Conservation (phyloP, 2,329 filamentous ascomycete species). For the Sporothrix globosa region DNA sequence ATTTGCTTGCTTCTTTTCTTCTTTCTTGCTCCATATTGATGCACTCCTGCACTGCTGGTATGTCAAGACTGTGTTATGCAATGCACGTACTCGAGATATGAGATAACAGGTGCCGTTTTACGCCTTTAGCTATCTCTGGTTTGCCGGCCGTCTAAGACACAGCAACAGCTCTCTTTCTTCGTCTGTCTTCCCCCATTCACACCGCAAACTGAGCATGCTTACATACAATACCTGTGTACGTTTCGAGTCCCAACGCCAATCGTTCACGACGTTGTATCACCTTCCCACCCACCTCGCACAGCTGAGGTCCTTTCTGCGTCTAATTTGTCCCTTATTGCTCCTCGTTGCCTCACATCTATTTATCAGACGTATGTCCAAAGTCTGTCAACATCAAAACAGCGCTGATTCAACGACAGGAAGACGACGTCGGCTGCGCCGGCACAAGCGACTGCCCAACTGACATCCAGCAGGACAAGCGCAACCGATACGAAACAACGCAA, state of each 20-base stretch:
- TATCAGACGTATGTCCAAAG: background rate
- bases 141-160: too few species aligned
- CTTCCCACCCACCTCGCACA: background rate
- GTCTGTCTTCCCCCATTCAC: background rate
- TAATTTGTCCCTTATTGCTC: background rate
- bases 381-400: background rate
- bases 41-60: too few species aligned
- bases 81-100: too few species aligned
- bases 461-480: background rate
- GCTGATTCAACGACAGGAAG: background rate
- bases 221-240: too few species aligned
- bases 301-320: background rate
- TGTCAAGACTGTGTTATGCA: too few species aligned
- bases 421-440: background rate
- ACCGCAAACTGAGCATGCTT: too few species aligned
- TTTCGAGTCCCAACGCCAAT: too few species aligned
- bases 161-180: too few species aligned
- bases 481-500: background rate
- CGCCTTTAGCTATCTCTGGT: too few species aligned
- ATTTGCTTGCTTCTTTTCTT: constrained; percentile 6
- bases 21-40: constrained; percentile 7
- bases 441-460: background rate
- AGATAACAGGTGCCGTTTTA: too few species aligned
- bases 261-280: background rate
- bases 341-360: background rate